These are phyloP conservation scores for Boechera retrofracta DNA, from an alignment of 345 rosid genomes.

Conservation along the genomic window DNA sequence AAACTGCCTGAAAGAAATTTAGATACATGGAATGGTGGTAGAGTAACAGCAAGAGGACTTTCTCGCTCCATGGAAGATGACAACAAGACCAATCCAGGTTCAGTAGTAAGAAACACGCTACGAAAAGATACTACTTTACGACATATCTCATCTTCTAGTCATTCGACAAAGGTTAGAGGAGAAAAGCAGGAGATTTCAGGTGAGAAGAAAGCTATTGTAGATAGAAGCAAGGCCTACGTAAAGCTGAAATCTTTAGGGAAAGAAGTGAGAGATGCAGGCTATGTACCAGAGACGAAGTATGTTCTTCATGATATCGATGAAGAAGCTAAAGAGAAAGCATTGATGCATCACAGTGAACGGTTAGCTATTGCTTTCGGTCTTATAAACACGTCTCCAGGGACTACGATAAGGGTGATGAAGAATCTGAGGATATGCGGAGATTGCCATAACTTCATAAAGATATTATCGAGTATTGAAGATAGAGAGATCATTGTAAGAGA, in stretches of 20 bases:
- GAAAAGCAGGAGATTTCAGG: slow-evolving; percentile 3
- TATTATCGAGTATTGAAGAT: slow-evolving; percentile 53
- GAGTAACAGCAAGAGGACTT: no score
- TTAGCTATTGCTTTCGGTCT: slow-evolving; percentile 71
- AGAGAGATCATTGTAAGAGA: slow-evolving; percentile 64
- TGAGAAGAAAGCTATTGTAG: slow-evolving; percentile 17
- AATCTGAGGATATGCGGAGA: slow-evolving; percentile 64
- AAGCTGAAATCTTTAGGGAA: slow-evolving; percentile 40
- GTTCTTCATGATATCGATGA: slow-evolving; percentile 64
- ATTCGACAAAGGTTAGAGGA: neutral
- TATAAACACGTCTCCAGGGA: slow-evolving; percentile 50
- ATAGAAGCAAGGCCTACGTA: slow-evolving; percentile 37
- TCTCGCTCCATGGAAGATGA: no score
- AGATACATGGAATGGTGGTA: no score
- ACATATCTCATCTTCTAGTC: slow-evolving; percentile 18
- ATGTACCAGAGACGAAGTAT: slow-evolving; percentile 61
- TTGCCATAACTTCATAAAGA: slow-evolving; percentile 68
- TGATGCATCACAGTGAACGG: slow-evolving; percentile 68
- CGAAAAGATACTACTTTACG: neutral
- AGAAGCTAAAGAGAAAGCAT: slow-evolving; percentile 69
- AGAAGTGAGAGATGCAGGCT: slow-evolving; percentile 53
- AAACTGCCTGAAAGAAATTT: no score
- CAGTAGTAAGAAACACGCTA: neutral
- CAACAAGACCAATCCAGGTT: no score
- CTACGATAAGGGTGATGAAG: slow-evolving; percentile 63